Evolutionary conservation across 1,139 yeast genomes (phyloP).

Genomic region (Candida labiduridarum): DNA sequence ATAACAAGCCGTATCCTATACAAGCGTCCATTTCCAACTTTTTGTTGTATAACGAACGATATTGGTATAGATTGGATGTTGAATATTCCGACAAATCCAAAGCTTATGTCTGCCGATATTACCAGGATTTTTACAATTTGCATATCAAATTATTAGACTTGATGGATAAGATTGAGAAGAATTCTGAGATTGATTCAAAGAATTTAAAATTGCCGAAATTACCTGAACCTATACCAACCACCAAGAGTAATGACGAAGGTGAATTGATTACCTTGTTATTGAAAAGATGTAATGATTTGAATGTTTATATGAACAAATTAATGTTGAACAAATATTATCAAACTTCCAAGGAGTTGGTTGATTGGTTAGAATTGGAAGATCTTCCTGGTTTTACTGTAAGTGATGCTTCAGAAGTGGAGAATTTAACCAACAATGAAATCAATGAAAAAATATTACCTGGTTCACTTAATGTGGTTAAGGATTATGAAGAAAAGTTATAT

Average conservation of each 20-base stretch:
- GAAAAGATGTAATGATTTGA: constrained; percentile 41
- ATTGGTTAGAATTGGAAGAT: constrained; percentile 35
- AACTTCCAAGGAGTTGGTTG: constrained; percentile 26
- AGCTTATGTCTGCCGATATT: constrained; percentile 37
- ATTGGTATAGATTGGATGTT: constrained; percentile 48
- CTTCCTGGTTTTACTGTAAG: constrained; percentile 24
- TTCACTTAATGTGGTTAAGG: constrained; percentile 27
- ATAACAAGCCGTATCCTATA: constrained; percentile 35
- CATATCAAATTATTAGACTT: constrained; percentile 29
- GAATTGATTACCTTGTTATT: constrained; percentile 18
- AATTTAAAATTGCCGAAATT: constrained; percentile 37
- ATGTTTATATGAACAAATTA: constrained; percentile 38
- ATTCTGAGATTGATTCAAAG: not conserved
- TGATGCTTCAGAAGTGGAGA: constrained; percentile 6
- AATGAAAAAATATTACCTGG: constrained; percentile 27
- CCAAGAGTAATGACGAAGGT: constrained; percentile 9
- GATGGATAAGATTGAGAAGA: constrained; percentile 1
- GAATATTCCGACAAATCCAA: constrained; percentile 33
- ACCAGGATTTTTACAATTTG: constrained; percentile 47
- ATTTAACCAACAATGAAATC: constrained; percentile 24
- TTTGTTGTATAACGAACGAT: constrained; percentile 35
- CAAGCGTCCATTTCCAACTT: constrained; percentile 37
- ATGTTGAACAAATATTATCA: constrained; percentile 30
- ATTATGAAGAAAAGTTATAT: constrained; percentile 13
- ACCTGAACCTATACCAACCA: constrained; percentile 46